These are phyloP conservation scores for Grosmannia clavigera DNA, from an alignment of 2,329 filamentous ascomycete species.

Conservation along the genomic window DNA sequence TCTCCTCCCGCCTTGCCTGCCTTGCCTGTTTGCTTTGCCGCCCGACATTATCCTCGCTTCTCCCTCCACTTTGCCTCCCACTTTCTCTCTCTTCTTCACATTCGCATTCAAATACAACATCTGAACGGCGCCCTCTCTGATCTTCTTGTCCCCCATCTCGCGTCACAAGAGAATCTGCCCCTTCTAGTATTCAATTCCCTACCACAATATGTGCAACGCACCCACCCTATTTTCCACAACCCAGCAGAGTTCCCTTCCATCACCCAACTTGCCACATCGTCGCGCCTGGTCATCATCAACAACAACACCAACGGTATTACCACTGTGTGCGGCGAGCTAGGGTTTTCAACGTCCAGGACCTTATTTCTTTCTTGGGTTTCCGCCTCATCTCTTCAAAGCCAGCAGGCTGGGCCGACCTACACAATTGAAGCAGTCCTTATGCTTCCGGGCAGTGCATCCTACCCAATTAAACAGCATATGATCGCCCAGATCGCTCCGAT, in stretches of 20 bases:
- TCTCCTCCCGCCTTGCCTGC: not conserved
- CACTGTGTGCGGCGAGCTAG: not conserved
- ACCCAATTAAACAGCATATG: not conserved
- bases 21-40: not conserved
- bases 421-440: not conserved
- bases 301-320: not conserved
- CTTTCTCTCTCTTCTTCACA: not conserved
- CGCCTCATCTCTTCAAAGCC: not conserved
- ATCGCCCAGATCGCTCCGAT: not conserved
- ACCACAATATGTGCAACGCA: conserved; percentile 16
- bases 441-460: not conserved
- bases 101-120: not conserved
- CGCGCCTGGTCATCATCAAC: not conserved
- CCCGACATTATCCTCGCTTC: not conserved
- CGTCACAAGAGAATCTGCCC: not conserved
- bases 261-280: not conserved
- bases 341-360: not conserved
- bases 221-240: conserved; percentile 10
- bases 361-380: not conserved
- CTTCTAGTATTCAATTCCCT: not conserved
- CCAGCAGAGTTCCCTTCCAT: not conserved
- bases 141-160: not conserved
- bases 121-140: not conserved
- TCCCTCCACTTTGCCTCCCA: not conserved
- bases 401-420: not conserved